Conservation (phyloP, 2,329 filamentous ascomycete species). For the Penicillium sp. region DNA sequence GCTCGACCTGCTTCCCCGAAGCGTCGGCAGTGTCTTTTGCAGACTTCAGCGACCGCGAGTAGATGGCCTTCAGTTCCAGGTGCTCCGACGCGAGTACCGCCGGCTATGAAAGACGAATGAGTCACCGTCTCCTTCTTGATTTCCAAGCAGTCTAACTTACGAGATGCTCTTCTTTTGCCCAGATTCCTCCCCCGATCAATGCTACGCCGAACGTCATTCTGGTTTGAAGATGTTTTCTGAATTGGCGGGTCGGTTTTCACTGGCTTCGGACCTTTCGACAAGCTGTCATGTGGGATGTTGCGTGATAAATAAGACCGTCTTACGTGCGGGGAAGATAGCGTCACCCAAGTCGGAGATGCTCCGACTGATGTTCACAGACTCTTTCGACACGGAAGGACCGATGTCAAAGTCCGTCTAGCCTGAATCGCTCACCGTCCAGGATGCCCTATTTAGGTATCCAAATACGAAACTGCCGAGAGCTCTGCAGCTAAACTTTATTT, state of each 20-base stretch:
- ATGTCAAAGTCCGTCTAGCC: not conserved
- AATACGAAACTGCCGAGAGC: not conserved
- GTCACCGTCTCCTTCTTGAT: not conserved
- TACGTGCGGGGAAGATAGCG: not conserved
- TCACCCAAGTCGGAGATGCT: not conserved
- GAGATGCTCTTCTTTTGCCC: slow-evolving; percentile 9
- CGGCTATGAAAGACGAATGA: slow-evolving; percentile 1
- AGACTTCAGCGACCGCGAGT: slow-evolving; percentile 64
- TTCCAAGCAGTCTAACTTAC: not conserved
- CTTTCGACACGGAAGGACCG: not conserved
- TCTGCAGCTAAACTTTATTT: not conserved
- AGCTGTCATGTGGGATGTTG: not conserved
- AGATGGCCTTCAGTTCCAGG: slow-evolving; percentile 50
- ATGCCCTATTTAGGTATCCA: not conserved
- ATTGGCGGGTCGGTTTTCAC: not conserved
- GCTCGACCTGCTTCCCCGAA: slow-evolving; percentile 42
- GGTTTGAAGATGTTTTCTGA: not conserved
- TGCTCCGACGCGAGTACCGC: slow-evolving; percentile 9
- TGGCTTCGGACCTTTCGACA: not conserved
- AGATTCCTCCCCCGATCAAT: slow-evolving; percentile 9
- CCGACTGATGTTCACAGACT: not conserved
- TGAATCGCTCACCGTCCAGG: not conserved
- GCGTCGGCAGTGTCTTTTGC: slow-evolving; percentile 54
- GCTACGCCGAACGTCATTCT: slow-evolving; percentile 6
- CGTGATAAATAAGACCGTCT: not conserved